Percentiles rank a stretch among this genome's conserved stretches.
Conservation (phyloP, 2,329 filamentous ascomycete genomes). For the Fusarium sambucinum region DNA sequence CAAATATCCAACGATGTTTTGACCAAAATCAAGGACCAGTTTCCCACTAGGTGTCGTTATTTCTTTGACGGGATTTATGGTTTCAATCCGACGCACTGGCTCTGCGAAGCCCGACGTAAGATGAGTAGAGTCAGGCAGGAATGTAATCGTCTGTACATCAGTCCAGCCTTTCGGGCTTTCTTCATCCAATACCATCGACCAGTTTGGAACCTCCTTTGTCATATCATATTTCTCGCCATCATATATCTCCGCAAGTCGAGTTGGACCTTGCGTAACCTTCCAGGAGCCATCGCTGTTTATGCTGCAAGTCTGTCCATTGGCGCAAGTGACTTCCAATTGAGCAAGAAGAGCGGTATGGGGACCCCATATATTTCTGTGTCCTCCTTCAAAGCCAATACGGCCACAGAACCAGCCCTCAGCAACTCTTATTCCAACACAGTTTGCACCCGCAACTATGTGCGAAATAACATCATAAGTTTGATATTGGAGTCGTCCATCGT, state of each 20-base stretch:
- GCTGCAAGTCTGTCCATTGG: background rate
- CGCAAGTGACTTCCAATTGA: slow-evolving; percentile 12
- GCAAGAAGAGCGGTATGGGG: slow-evolving; percentile 11
- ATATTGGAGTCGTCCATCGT: slow-evolving; percentile 61
- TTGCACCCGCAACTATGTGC: slow-evolving; percentile 45
- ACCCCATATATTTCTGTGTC: slow-evolving; percentile 27
- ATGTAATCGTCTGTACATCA: background rate
- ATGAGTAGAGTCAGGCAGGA: slow-evolving; percentile 56
- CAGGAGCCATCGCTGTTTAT: slow-evolving; percentile 54
- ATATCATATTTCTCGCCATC: slow-evolving; percentile 64
- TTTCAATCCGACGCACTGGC: slow-evolving; percentile 21
- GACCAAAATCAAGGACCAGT: slow-evolving; percentile 67
- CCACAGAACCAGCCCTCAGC: slow-evolving; percentile 52
- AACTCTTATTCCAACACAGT: slow-evolving; percentile 55
- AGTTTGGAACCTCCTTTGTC: slow-evolving; percentile 36
- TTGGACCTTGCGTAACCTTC: slow-evolving; percentile 51
- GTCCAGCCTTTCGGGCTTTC: background rate
- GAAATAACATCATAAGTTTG: slow-evolving; percentile 63
- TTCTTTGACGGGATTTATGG: slow-evolving; percentile 31
- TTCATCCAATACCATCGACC: background rate
- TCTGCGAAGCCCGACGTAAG: slow-evolving; percentile 55
- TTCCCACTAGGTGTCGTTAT: slow-evolving; percentile 56
- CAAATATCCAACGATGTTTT: slow-evolving; percentile 68
- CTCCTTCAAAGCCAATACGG: slow-evolving; percentile 40
- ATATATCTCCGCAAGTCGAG: slow-evolving; percentile 59